Evolutionary conservation across 768 basidiomycete species (phyloP), one percentile per base, ranked within the genome.

Genomic region (Suillus hirtellus): DNA sequence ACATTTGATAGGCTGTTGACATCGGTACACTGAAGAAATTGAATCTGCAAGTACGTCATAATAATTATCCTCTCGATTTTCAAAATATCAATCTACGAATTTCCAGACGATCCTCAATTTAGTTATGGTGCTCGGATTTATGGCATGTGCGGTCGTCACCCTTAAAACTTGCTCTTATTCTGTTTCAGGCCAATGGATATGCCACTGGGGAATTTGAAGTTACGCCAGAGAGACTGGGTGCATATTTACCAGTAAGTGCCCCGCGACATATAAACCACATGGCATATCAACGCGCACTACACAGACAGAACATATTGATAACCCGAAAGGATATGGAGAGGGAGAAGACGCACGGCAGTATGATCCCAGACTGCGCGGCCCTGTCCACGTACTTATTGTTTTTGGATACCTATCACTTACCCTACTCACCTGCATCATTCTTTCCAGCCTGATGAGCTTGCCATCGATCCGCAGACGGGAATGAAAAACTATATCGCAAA

Each of bases 401-500:
- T 53, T 38, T 35, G 27, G 2, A 3, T 7, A 19, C 60, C 12
- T 40, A n/a, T n/a, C n/a, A 12, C 53, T 12, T 59, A 15, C 12
- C 52, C 19, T 46, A 59, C 34, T 49, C 52, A 61, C 55, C 4
- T 52, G 44, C 12, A 47, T 11, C 17, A 64, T 24, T 40, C 31
- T 56, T 27, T 47, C 21, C 64, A 91, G 87, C 90, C 90, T 0
- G 77, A 82, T 42, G 96, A 98, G 70, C 80, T 96, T 1, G 90
- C 95, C 68, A 81, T 98, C 8, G 96, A 98, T 73, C 86, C 84
- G 0, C 78, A 81, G 15, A 92, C 90, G 0, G 96, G 95, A 2
- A 96, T 98, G 95, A 96, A 96, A 80, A 98, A 95, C 68, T 93
- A 93, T 74, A 95, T 96, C 64, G 92, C 92, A 0, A 96, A 95